These are phyloP conservation scores for Leccinum truebloodii DNA, from an alignment of 768 basidiomycete genomes.

Conservation along the genomic window DNA sequence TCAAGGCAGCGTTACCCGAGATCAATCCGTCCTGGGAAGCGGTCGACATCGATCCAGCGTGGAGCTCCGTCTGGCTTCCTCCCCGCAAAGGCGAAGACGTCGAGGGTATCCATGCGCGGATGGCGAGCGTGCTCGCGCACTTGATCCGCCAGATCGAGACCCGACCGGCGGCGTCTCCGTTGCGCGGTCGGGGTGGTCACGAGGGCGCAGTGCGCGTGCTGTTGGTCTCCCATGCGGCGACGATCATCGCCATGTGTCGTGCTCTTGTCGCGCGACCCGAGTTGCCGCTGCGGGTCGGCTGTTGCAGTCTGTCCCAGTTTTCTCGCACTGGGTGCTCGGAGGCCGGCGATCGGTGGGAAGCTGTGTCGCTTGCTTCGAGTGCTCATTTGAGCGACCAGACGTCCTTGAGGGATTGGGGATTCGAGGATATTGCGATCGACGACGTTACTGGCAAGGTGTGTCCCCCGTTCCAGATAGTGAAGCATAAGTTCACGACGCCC, in stretches of 20 bases:
- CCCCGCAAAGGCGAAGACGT: constrained; percentile 74
- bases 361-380: constrained; percentile 52
- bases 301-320: constrained; percentile 69
- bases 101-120: constrained; percentile 59
- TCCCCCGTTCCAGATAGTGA: background rate
- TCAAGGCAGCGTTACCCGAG: constrained; percentile 53
- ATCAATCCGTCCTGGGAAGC: constrained; percentile 67
- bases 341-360: constrained; percentile 44
- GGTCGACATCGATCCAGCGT: constrained; percentile 60
- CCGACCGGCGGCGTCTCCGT: constrained; percentile 30
- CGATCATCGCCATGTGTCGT: constrained; percentile 64
- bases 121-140: constrained; percentile 47
- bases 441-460: constrained; percentile 57
- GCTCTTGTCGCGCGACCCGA: constrained; percentile 54
- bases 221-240: constrained; percentile 75
- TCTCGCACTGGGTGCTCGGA: constrained; percentile 24
- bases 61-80: constrained; percentile 67
- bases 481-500: constrained; percentile 3
- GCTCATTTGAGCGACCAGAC: constrained; percentile 57
- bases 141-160: constrained; percentile 55
- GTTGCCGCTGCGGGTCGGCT: constrained; percentile 64
- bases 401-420: constrained; percentile 73
- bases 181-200: constrained; percentile 31
- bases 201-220: constrained; percentile 44
- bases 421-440: constrained; percentile 64